These are phyloP conservation scores for Leccinum aurantiacum DNA, from an alignment of 768 basidiomycete genomes.

Conservation along the genomic window DNA sequence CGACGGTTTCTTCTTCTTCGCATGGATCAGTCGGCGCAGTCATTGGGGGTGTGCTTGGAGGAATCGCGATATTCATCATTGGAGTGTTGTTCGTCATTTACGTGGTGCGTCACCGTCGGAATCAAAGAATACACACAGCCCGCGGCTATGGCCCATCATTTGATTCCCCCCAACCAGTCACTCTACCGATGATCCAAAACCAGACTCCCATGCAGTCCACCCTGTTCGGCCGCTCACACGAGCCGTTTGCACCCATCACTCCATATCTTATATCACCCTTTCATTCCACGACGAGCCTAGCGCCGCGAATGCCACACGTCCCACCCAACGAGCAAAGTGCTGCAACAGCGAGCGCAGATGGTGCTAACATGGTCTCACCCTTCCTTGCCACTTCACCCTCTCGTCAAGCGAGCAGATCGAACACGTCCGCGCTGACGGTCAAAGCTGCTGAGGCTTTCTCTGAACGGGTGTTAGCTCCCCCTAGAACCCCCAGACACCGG, in stretches of 20 bases:
- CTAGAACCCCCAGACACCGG: conserved; percentile 7
- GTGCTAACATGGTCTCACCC: conserved; percentile 24
- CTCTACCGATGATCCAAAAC: neutral
- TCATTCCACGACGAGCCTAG: conserved; percentile 16
- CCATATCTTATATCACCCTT: conserved; percentile 5
- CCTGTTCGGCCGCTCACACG: neutral
- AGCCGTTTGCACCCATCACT: neutral
- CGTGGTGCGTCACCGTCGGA: conserved; percentile 14
- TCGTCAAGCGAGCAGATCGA: conserved; percentile 3
- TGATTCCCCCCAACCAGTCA: neutral
- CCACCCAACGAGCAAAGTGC: neutral
- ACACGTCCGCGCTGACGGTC: neutral
- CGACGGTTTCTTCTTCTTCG: conserved; percentile 12
- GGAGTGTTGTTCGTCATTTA: conserved; percentile 14
- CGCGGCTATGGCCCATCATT: neutral
- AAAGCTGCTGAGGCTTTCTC: conserved; percentile 9
- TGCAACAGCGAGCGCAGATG: conserved; percentile 13
- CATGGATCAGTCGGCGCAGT: conserved; percentile 14
- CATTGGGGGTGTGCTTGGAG: conserved; percentile 26
- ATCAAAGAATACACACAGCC: neutral
- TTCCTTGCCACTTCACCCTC: conserved; percentile 16
- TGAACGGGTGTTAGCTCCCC: conserved; percentile 1
- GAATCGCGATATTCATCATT: conserved; percentile 13
- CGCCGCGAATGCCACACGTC: neutral
- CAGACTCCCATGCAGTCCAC: neutral